phyloP scores from a whole-genome alignment of 495 filamentous ascomycete species.

The Podospora tetraspora region DNA sequence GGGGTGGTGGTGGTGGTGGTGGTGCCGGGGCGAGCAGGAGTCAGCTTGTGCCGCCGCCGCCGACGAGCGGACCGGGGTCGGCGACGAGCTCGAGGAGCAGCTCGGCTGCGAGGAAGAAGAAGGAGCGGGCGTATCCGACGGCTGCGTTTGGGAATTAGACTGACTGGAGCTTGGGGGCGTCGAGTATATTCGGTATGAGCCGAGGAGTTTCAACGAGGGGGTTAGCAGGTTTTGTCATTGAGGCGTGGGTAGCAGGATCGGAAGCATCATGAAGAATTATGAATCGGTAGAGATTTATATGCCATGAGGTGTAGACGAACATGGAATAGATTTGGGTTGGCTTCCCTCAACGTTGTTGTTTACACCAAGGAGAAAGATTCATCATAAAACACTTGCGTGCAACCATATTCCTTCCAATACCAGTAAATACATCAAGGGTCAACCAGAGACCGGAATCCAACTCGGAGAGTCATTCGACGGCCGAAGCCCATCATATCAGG shows the following conservation, averaged over 20 bases:
- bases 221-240: neutral
- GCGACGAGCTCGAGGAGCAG: slow-evolving; percentile 46
- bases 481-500: neutral
- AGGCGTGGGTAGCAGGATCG: neutral
- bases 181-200: neutral
- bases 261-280: neutral
- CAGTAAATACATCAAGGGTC: neutral
- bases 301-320: neutral
- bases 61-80: slow-evolving; percentile 26
- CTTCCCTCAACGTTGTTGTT: neutral
- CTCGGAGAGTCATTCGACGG: neutral
- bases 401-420: neutral
- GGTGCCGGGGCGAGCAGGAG: slow-evolving; percentile 8
- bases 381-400: neutral
- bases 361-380: neutral
- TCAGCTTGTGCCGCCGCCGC: slow-evolving; percentile 1
- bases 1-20: neutral
- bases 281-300: neutral
- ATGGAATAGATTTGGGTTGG: neutral
- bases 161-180: neutral
- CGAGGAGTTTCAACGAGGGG: neutral
- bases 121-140: slow-evolving; percentile 45
- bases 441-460: neutral
- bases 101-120: slow-evolving; percentile 42
- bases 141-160: slow-evolving; percentile 45